Percentiles rank a stretch among this genome's conserved stretches.
Conservation (phyloP, 495 filamentous ascomycete genomes). For the Aspergillus conjunctus region DNA sequence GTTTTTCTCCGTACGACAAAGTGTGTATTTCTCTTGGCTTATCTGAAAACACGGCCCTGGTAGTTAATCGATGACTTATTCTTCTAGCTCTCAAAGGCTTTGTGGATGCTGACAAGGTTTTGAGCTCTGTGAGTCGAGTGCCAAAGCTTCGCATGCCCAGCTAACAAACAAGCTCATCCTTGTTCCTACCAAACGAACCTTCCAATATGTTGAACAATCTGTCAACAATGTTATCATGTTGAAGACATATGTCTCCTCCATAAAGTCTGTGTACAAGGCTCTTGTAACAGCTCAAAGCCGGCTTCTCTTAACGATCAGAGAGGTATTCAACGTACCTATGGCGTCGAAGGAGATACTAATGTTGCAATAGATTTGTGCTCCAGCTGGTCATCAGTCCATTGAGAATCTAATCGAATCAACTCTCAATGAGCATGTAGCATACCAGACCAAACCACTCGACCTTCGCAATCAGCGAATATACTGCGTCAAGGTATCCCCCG, state of each 20-base stretch:
- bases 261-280: conserved; percentile 68
- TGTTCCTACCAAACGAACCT: conserved; percentile 63
- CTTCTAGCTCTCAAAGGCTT: conserved; percentile 68
- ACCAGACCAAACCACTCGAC: conserved; percentile 79
- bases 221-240: conserved; percentile 86
- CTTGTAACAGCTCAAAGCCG: conserved; percentile 65
- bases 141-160: background rate
- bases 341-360: conserved; percentile 7
- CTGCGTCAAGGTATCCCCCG: conserved; percentile 70
- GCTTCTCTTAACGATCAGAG: conserved; percentile 65
- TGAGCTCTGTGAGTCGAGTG: conserved; percentile 36
- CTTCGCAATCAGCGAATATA: conserved; percentile 90
- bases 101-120: conserved; percentile 51
- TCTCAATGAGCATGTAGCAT: conserved; percentile 81
- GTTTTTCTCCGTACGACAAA: conserved; percentile 74
- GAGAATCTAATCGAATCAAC: conserved; percentile 65
- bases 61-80: conserved; percentile 4
- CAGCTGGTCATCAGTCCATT: conserved; percentile 59
- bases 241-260: conserved; percentile 74
- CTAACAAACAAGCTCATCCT: conserved; percentile 61
- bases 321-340: conserved; percentile 40
- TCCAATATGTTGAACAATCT: conserved; percentile 71
- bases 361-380: conserved; percentile 58
- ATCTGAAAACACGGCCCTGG: background rate
- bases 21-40: conserved; percentile 31